phyloP scores from a whole-genome alignment of 352 stramenopile species.

The Globisporangium barbulae region DNA sequence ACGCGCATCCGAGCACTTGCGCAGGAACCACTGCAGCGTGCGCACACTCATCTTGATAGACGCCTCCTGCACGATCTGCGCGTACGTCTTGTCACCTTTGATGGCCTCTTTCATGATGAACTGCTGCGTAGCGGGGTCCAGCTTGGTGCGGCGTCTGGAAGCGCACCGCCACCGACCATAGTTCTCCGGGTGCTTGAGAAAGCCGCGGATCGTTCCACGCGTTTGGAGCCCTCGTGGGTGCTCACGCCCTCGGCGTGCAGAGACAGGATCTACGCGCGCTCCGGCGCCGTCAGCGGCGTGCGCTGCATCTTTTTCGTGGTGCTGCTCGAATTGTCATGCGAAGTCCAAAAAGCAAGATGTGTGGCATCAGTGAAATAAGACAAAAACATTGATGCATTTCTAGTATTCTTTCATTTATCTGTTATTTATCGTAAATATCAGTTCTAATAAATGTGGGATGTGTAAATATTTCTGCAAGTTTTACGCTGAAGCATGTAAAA shows the following conservation, averaged over 20 bases:
- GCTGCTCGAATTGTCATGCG: too few relatives aligned
- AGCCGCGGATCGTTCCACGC: neutral
- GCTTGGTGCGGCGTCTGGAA: conserved; percentile 1
- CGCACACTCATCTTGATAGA: conserved; percentile 7
- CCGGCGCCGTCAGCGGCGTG: conserved; percentile 5
- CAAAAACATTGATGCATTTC: too few relatives aligned
- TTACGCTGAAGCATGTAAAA: too few relatives aligned
- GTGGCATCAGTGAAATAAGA: too few relatives aligned
- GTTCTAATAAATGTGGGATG: neutral
- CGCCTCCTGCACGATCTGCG: conserved; percentile 7
- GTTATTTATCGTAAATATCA: too few relatives aligned
- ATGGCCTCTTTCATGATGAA: conserved; percentile 9
- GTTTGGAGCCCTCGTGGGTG: conserved; percentile 5
- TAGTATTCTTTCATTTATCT: too few relatives aligned
- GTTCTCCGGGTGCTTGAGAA: conserved; percentile 7
- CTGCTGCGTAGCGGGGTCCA: conserved; percentile 7
- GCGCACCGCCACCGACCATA: neutral
- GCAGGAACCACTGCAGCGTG: conserved; percentile 9
- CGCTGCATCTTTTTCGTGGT: neutral
- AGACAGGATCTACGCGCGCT: conserved; percentile 10
- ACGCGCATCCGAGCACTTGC: conserved; percentile 4
- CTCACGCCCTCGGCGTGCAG: conserved; percentile 4
- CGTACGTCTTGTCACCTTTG: conserved; percentile 8
- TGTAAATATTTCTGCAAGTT: neutral
- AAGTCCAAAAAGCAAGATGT: neutral